A percentile compares a stretch with the other conserved stretches of the same genome.
These are phyloP conservation scores for Pythium dissimile DNA, from an alignment of 352 stramenopile species.

Conservation along the genomic window DNA sequence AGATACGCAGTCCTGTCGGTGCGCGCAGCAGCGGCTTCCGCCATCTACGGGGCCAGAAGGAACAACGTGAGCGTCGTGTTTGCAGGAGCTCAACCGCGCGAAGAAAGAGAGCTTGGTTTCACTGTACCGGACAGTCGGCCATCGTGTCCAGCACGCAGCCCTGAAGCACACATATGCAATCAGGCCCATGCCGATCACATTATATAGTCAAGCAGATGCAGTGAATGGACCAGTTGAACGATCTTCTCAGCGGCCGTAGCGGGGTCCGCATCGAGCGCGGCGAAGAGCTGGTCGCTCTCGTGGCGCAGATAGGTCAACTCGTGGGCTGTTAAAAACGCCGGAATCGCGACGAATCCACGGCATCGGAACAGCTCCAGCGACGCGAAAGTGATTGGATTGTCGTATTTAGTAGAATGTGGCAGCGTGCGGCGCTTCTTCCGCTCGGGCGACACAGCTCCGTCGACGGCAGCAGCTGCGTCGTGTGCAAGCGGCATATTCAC, in stretches of 20 bases:
- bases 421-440: too few relatives aligned
- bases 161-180: constrained; percentile 16
- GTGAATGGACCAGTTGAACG: constrained; percentile 21
- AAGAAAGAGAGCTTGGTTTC: neutral
- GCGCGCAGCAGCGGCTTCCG: constrained; percentile 16
- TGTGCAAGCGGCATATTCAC: too few relatives aligned
- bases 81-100: neutral
- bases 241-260: constrained; percentile 18
- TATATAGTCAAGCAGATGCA: neutral
- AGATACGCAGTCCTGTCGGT: constrained; percentile 4
- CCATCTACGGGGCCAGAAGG: constrained; percentile 37
- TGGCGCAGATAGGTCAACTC: constrained; percentile 36
- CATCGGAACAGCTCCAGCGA: neutral
- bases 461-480: too few relatives aligned
- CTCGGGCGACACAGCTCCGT: too few relatives aligned
- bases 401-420: too few relatives aligned
- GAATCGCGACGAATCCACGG: constrained; percentile 28
- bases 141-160: constrained; percentile 64
- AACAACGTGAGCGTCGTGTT: neutral
- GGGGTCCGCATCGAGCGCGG: neutral
- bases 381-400: too few relatives aligned
- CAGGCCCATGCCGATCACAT: too few relatives aligned
- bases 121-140: constrained; percentile 42
- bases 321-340: constrained; percentile 28
- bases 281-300: constrained; percentile 35